Conservation (phyloP, 2,329 filamentous ascomycete species). For the Neocucurbitaria cava region DNA sequence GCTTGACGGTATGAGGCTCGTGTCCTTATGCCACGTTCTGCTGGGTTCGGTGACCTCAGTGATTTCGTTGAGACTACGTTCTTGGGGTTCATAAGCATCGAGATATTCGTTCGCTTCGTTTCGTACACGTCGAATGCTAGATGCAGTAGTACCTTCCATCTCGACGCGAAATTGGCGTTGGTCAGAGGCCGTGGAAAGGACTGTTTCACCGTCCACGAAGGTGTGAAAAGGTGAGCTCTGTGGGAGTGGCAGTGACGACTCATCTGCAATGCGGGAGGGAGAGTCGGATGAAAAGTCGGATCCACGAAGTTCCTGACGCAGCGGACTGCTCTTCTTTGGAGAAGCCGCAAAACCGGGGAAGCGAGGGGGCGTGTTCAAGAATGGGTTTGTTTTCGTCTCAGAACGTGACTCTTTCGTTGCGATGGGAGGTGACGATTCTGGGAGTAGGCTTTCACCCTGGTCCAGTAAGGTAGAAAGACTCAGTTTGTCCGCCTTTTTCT, state of each 20-base stretch:
- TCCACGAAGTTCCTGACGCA: constrained; percentile 37
- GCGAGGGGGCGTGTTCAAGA: constrained; percentile 40
- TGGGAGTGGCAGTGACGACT: constrained; percentile 37
- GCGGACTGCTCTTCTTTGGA: constrained; percentile 44
- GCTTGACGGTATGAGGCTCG: constrained; percentile 27
- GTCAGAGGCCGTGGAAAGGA: constrained; percentile 38
- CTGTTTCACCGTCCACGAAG: constrained; percentile 33
- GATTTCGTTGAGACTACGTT: constrained; percentile 41
- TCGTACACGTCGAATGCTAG: constrained; percentile 40
- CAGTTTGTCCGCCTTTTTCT: constrained; percentile 32
- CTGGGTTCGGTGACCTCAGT: constrained; percentile 46
- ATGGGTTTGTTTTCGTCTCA: constrained; percentile 32
- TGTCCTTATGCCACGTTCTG: constrained; percentile 23
- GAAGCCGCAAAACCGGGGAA: constrained; percentile 35
- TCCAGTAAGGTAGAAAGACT: constrained; percentile 42
- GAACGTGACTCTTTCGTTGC: constrained; percentile 21
- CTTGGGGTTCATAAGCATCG: constrained; percentile 41
- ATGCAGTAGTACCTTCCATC: constrained; percentile 35
- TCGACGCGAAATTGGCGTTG: constrained; percentile 40
- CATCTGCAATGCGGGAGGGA: constrained; percentile 27
- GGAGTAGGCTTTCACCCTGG: constrained; percentile 40
- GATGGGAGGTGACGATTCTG: constrained; percentile 39
- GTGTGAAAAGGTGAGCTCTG: constrained; percentile 46
- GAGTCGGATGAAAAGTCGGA: constrained; percentile 35
- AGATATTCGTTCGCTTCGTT: constrained; percentile 44